Evolutionary conservation across 2,329 filamentous ascomycete genomes (phyloP).

Genomic region (Tolypocladium guangdongense): DNA sequence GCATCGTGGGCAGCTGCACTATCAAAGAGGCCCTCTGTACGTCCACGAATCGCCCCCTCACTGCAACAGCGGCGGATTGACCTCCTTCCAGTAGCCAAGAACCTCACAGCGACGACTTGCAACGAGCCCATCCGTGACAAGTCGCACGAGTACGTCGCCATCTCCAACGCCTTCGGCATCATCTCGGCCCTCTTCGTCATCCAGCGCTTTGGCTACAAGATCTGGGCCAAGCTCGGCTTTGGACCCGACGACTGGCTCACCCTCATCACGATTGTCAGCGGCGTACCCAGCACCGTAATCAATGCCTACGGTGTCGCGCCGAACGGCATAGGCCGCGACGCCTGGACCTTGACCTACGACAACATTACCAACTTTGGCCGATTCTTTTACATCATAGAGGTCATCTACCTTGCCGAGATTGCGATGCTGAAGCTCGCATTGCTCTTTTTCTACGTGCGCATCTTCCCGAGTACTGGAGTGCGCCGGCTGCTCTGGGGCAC

Average conservation of each 20-base stretch:
- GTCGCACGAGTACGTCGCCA: constrained; percentile 19
- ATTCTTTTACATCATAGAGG: constrained; percentile 31
- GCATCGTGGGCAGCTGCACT: constrained; percentile 17
- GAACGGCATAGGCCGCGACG: constrained; percentile 37
- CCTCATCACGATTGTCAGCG: constrained; percentile 13
- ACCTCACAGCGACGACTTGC: constrained; percentile 11
- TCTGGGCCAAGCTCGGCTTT: constrained; percentile 22
- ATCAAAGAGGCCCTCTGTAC: constrained; percentile 20
- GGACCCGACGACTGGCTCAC: constrained; percentile 28
- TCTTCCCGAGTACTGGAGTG: constrained; percentile 33
- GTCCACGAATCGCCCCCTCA: constrained; percentile 1
- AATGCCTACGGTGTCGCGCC: constrained; percentile 18
- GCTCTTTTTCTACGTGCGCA: constrained; percentile 42
- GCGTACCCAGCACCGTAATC: constrained; percentile 19
- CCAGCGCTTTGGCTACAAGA: constrained; percentile 27
- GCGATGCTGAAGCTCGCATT: constrained; percentile 39
- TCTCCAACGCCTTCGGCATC: constrained; percentile 21
- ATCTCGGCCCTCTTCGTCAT: constrained; percentile 28
- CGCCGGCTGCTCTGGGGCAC: constrained; percentile 31
- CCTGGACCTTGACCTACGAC: constrained; percentile 34
- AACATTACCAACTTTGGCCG: constrained; percentile 31
- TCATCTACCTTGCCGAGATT: constrained; percentile 35
- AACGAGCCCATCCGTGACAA: constrained; percentile 16
- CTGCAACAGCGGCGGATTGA: background rate
- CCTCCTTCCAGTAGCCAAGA: constrained; percentile 11